phyloP scores from a whole-genome alignment of 345 rosid genomes.

The Syzygium aqueum region DNA sequence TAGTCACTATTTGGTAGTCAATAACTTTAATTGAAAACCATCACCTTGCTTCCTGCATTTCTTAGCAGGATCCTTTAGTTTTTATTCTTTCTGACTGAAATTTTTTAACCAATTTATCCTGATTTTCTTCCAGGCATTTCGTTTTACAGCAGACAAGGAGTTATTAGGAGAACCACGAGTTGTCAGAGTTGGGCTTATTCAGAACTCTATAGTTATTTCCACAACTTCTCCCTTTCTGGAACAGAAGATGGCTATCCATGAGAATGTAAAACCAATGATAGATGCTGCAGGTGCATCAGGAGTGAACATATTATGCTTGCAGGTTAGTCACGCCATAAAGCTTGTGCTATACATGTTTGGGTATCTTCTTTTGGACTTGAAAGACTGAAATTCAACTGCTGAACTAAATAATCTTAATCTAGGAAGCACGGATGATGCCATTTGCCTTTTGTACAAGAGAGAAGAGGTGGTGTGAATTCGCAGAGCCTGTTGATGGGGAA shows the following conservation, averaged over 20 bases:
- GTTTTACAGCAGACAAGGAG: constrained; percentile 70
- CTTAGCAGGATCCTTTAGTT: background rate
- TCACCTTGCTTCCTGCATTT: background rate
- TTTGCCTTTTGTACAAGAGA: constrained; percentile 96
- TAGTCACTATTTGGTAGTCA: background rate
- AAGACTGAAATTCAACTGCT: background rate
- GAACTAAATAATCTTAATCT: background rate
- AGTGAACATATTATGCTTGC: constrained; percentile 86
- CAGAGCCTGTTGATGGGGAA: constrained; percentile 85
- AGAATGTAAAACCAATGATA: constrained; percentile 64
- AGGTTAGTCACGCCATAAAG: constrained; percentile 21
- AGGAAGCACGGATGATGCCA: constrained; percentile 99
- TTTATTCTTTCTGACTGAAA: background rate
- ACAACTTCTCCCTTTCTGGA: constrained; percentile 60
- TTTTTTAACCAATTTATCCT: background rate
- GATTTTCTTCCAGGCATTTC: constrained; percentile 41
- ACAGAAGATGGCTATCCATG: constrained; percentile 55
- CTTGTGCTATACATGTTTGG: background rate
- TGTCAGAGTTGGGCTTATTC: constrained; percentile 88
- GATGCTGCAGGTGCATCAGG: constrained; percentile 86
- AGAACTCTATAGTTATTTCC: constrained; percentile 76
- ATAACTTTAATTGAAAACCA: background rate
- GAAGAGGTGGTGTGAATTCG: constrained; percentile 95
- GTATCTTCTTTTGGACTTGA: background rate
- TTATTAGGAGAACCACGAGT: constrained; percentile 57